phyloP scores from a whole-genome alignment of 306 rosid species.

The Alnus rubra region DNA sequence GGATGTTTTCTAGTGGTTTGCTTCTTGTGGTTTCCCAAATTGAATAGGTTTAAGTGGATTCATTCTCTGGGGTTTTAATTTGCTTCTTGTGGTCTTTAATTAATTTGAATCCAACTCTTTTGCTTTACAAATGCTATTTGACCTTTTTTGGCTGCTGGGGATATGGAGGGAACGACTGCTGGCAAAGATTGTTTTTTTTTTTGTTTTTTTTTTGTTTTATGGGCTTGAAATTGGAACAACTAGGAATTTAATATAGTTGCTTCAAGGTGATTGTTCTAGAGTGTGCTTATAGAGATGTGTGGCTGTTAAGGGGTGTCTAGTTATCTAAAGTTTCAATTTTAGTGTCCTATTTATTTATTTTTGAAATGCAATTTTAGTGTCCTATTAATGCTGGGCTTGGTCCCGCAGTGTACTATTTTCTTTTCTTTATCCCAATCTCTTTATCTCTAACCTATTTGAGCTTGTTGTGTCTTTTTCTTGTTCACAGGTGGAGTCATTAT shows the following conservation, averaged over 20 bases:
- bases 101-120: neutral
- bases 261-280: neutral
- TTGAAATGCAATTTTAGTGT: conserved; percentile 6
- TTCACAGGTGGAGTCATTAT: conserved; percentile 80
- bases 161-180: neutral
- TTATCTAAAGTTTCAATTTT: neutral
- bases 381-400: neutral
- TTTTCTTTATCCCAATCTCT: neutral
- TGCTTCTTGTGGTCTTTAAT: neutral
- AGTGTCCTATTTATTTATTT: neutral
- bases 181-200: no score
- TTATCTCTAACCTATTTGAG: conserved; percentile 2
- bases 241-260: neutral
- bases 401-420: neutral
- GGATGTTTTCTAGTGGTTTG: neutral
- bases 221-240: conserved; percentile 9
- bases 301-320: neutral
- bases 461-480: conserved; percentile 15
- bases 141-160: neutral
- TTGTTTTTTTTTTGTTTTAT: neutral
- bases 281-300: neutral
- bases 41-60: conserved; percentile 7
- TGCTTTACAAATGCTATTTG: neutral
- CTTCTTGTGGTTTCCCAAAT: neutral
- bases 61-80: neutral